Base-by-base conservation (phyloP, 2,329 filamentous ascomycete genomes). In the Didymella glomerata region DNA sequence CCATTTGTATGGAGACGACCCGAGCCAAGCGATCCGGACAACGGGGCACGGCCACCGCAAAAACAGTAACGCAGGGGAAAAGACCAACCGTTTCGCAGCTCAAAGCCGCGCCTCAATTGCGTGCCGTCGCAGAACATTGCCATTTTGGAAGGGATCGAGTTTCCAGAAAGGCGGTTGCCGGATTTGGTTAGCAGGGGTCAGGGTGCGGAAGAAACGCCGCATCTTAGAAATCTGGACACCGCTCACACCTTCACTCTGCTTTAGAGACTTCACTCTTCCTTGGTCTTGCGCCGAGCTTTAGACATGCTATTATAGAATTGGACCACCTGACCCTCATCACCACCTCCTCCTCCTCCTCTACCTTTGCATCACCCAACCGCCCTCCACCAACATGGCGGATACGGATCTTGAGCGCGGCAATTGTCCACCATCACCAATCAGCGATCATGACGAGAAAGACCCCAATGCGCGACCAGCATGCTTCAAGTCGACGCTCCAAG, bases 401-500 rank as follows among this genome's bases (percentile, higher is more conserved):
- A 34, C 30, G 34, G 64, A 69, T 28, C 38, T 56, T 44, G 65
- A 71, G 48, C 42, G 64, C 49, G 64, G 57, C 53, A 59, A 45
- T 45, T 47, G 52, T 22, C 47, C 52, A 10, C 46, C 65, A 5
- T 61, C 50, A 53, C 70, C 67, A 67, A 68, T 64, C 53, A 70
- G 51, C 48, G 64, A 69, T 16, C 63, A 57, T 60, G 67, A 55
- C 28, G 67, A 70, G 16, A 65, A 65, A 41, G 70, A 75, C 14
- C 71, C 70, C 20, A 73, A 76, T 53, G 69, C 67, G 28, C 69
- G 86, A 9, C 86, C 86, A 28, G 80, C 76, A 66, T 88, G 85
- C 75, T 90, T 91, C 80, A 82, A 76, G 41, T 87, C 81, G 41
- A 88, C 86, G 0, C 54, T 85, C 2, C 85, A 89, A 67, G 88